Conservation (phyloP, 257 asterid genomes). For the Nicotiana sylvestris region DNA sequence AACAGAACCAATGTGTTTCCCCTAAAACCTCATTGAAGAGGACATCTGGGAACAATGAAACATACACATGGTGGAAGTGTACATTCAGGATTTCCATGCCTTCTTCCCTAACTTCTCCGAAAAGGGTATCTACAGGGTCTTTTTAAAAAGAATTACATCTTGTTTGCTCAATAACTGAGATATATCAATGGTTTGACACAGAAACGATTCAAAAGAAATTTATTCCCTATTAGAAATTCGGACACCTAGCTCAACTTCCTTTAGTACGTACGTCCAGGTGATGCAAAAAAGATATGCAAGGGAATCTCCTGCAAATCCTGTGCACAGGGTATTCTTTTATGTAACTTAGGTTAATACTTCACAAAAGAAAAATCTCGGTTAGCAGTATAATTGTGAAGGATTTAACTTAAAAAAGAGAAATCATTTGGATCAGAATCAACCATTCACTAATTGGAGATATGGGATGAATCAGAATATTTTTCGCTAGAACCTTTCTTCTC, state of each 20-base stretch:
- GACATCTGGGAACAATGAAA: too few species aligned
- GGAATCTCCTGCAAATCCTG: background rate
- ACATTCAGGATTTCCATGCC: background rate
- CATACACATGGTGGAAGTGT: background rate
- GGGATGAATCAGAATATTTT: background rate
- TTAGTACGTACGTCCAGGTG: too few species aligned
- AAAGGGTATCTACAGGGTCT: background rate
- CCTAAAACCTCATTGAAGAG: too few species aligned
- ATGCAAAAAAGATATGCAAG: too few species aligned
- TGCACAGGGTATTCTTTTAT: background rate
- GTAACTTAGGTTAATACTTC: background rate
- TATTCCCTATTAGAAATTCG: background rate
- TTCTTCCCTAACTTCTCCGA: background rate
- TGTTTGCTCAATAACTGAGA: background rate
- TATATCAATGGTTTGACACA: background rate
- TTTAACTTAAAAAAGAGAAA: background rate
- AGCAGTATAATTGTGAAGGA: background rate
- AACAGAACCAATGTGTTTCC: too few species aligned
- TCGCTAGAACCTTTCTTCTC: slow-evolving; percentile 47
- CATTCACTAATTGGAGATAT: background rate
- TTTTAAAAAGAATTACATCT: background rate
- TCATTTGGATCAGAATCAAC: background rate
- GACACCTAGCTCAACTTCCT: background rate
- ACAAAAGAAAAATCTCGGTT: background rate
- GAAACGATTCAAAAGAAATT: background rate